Conservation (phyloP, 495 filamentous ascomycete species). For the Talaromyces ruber region DNA sequence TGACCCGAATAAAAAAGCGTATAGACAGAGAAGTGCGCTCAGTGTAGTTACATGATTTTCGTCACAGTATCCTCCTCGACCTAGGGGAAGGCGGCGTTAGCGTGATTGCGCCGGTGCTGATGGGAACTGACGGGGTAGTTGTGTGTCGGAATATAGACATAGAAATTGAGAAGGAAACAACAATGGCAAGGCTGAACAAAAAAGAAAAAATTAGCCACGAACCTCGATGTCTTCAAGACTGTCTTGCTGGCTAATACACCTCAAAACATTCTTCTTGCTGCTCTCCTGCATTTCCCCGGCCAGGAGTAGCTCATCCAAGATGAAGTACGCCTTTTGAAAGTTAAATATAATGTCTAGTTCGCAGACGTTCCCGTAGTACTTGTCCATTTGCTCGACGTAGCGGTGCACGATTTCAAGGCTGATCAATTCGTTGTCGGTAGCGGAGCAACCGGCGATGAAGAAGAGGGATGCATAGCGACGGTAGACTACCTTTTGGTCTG, state of each 20-base stretch:
- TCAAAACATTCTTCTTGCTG: constrained; percentile 95
- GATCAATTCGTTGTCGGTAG: constrained; percentile 95
- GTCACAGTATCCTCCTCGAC: constrained; percentile 90
- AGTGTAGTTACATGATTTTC: constrained; percentile 72
- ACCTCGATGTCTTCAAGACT: constrained; percentile 97
- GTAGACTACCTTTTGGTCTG: constrained; percentile 97
- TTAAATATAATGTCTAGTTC: constrained; percentile 99
- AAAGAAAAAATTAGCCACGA: constrained; percentile 29
- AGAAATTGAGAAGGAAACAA: neutral
- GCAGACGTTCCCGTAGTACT: constrained; percentile 99
- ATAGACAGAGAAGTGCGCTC: constrained; percentile 15
- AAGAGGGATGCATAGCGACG: constrained; percentile 97
- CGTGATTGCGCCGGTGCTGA: constrained; percentile 2
- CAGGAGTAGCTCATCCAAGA: constrained; percentile 90
- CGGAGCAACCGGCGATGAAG: constrained; percentile 95
- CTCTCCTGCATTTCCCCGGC: constrained; percentile 98
- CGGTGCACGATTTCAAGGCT: constrained; percentile 97
- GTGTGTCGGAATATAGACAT: neutral
- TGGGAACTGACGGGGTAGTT: neutral
- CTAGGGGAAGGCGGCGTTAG: constrained; percentile 59
- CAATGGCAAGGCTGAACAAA: constrained; percentile 4
- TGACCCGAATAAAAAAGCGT: constrained; percentile 9
- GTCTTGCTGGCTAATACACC: constrained; percentile 91
- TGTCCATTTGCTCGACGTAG: constrained; percentile 99
- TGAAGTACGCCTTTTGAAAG: constrained; percentile 99